phyloP scores from a whole-genome alignment of 2,329 filamentous ascomycete species.

The Calonectria multiphialidica region DNA sequence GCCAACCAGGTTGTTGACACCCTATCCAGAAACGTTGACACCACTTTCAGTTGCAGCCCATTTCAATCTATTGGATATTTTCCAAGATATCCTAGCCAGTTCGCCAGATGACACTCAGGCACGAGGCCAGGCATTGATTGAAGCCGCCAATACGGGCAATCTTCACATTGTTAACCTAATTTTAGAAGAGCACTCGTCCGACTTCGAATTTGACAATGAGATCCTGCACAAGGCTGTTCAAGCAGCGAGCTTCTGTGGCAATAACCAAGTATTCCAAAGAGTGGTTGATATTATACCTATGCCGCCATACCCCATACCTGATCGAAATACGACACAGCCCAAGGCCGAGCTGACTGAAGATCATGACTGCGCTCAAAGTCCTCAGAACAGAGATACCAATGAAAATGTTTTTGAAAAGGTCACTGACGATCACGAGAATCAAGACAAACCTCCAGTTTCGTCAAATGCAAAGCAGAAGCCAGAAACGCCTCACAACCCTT shows the following conservation, averaged over 20 bases:
- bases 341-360: no score
- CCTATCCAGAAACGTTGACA: neutral
- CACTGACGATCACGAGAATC: no score
- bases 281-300: constrained; percentile 1
- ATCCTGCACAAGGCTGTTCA: neutral
- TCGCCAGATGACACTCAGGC: neutral
- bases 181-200: neutral
- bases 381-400: no score
- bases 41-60: constrained; percentile 13
- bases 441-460: no score
- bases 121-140: neutral
- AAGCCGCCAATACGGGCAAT: neutral
- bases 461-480: neutral
- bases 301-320: neutral
- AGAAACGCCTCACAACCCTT: neutral
- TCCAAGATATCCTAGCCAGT: neutral
- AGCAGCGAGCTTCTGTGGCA: neutral
- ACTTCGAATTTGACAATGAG: neutral
- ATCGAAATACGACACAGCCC: no score
- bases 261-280: neutral
- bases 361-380: no score
- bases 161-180: neutral
- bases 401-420: no score
- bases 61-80: neutral
- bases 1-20: neutral